Evolutionary conservation across 257 asterid species (phyloP).

Genomic region (Solanum boliviense): DNA sequence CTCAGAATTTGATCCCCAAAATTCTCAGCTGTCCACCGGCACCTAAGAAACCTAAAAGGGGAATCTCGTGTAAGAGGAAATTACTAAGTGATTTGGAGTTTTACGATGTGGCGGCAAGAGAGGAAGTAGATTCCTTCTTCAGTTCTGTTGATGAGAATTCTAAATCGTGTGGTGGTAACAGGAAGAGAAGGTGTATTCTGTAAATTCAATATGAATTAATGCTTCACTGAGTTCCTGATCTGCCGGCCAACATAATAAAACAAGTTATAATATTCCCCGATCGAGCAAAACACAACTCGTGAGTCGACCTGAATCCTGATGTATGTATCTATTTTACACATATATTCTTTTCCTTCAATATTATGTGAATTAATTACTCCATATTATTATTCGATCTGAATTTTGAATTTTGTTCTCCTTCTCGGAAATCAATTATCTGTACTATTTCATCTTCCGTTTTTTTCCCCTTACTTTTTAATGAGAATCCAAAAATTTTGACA

Average conservation of each 20-base stretch:
- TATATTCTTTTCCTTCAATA: background rate
- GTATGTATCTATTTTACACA: background rate
- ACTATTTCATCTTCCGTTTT: background rate
- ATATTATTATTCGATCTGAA: background rate
- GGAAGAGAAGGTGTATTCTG: constrained; percentile 31
- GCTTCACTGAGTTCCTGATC: background rate
- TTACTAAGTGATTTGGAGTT: constrained; percentile 17
- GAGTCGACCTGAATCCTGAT: background rate
- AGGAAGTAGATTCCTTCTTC: constrained; percentile 42
- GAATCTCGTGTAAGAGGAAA: constrained; percentile 39
- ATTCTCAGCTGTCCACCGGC: constrained; percentile 44
- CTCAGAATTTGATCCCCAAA: constrained; percentile 35
- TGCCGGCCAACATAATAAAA: background rate
- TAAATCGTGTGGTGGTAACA: background rate
- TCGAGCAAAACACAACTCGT: background rate
- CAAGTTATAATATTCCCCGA: background rate
- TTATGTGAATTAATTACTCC: background rate
- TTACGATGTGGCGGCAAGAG: constrained; percentile 24
- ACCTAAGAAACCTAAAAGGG: constrained; percentile 37
- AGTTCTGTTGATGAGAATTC: constrained; percentile 5
- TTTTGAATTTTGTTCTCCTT: background rate
- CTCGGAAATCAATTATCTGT: background rate
- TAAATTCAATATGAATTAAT: background rate
- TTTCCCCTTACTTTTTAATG: background rate
- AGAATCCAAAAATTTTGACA: background rate